These are phyloP conservation scores for Rhodotorula sp. DNA, from an alignment of 1,284 basidiomycete species.

Conservation along the genomic window DNA sequence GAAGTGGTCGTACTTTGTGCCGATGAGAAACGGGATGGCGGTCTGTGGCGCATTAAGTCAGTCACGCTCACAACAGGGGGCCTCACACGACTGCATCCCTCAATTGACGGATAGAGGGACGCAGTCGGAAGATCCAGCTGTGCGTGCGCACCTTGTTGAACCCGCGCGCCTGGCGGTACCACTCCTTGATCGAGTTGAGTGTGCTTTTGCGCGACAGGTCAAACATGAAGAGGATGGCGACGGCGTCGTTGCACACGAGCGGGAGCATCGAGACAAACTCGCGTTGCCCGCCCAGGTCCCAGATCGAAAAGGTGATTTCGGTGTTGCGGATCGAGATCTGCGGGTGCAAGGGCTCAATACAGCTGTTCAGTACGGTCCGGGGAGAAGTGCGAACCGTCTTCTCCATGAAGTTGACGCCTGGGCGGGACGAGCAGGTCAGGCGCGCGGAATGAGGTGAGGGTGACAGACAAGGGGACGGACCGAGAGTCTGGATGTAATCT, in stretches of 20 bases:
- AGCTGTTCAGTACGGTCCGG: background rate
- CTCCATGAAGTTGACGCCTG: constrained; percentile 81
- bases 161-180: constrained; percentile 96
- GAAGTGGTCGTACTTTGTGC: constrained; percentile 97
- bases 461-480: constrained; percentile 47
- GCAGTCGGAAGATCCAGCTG: no score
- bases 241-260: constrained; percentile 95
- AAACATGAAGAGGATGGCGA: constrained; percentile 99
- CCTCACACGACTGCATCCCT: background rate
- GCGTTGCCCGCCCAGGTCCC: constrained; percentile 93
- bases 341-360: fast-evolving
- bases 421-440: fast-evolving
- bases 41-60: constrained; percentile 60
- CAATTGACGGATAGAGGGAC: background rate
- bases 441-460: no score
- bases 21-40: constrained; percentile 89
- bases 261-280: constrained; percentile 99
- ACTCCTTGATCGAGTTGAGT: constrained; percentile 96
- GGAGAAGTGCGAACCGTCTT: constrained; percentile 14
- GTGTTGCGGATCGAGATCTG: constrained; percentile 89
- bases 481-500: constrained; percentile 85
- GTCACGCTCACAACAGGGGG: no score
- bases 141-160: constrained; percentile 81
- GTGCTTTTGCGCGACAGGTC: constrained; percentile 96
- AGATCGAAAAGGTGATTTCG: constrained; percentile 98